These are phyloP conservation scores for Candolleomyces eurysporus DNA, from an alignment of 768 basidiomycete species.

Conservation along the genomic window DNA sequence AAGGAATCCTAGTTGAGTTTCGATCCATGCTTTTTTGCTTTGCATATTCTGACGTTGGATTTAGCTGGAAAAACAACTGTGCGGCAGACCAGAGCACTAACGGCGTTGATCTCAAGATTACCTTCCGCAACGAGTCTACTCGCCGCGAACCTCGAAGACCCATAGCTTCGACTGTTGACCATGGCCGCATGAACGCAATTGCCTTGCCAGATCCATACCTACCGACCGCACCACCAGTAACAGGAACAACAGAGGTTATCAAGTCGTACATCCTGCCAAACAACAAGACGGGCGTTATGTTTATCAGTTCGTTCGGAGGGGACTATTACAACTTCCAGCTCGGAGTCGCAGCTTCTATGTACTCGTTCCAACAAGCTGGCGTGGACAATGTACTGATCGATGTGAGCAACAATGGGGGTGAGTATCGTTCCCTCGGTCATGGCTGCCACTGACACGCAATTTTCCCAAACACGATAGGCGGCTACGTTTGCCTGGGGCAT, in stretches of 20 bases:
- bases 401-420: constrained; percentile 61
- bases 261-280: constrained; percentile 56
- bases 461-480: constrained; percentile 34
- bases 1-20: constrained; percentile 45
- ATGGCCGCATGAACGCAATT: constrained; percentile 36
- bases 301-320: constrained; percentile 55
- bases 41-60: neutral
- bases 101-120: constrained; percentile 41
- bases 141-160: constrained; percentile 23
- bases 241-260: constrained; percentile 50
- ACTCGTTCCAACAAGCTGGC: constrained; percentile 43
- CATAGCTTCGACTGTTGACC: constrained; percentile 42
- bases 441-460: neutral
- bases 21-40: neutral
- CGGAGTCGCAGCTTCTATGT: constrained; percentile 45
- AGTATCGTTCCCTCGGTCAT: constrained; percentile 10
- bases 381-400: constrained; percentile 55
- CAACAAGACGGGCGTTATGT: constrained; percentile 61
- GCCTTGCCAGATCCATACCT: constrained; percentile 46
- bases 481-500: constrained; percentile 59
- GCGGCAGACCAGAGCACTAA: constrained; percentile 49
- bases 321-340: constrained; percentile 52
- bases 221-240: constrained; percentile 43
- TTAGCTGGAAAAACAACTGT: constrained; percentile 61
- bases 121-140: neutral